Base-by-base conservation (phyloP, 169 alveolate species). In the Plasmodium vinckei region DNA sequence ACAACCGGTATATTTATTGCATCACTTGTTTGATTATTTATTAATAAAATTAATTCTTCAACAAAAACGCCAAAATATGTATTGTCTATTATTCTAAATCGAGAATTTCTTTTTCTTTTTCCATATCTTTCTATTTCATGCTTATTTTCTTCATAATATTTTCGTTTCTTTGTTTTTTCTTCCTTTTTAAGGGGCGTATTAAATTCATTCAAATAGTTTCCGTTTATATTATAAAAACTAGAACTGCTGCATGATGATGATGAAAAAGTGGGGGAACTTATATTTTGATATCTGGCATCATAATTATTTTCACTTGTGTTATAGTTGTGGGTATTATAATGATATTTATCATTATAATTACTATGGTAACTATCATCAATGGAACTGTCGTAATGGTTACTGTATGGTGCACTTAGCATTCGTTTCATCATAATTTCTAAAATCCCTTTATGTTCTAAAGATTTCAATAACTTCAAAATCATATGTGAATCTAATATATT, bases 21-120 rank as follows among this genome's bases (percentile, higher is more conserved):
- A 60, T 86, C 46, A 69, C 71, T 59, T 10, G 75, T 86, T 60
- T 86, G 91, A 13, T 47, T 19, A 33, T 86, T 60, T 69, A 86
- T 86, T 25, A 86, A 49, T 7, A 46, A 53, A 44, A 86, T 86
- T 86, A 86, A 63, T 53, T 86, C 87, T 63, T 86, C 91, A 15
- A 86, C 86, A 72, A 86, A 86, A 57, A 65, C 53, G n/a, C 91
- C 91, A 68, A 86, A 86, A 63, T 86, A 87, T 10, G 91, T 86
- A 7, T 54, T 44, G 17, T 86, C 91, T 47, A 86, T 69, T 21
- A 86, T 86, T 63, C 91, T 68, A 42, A 69, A 57, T 54, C 60
- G 69, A n/a, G 23, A 57, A 63, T 71, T 86, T 70, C 61, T 69
- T 86, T 86, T 86, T 86, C 87, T 69, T 72, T 86, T 86, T 27